A percentile compares a stretch with the other conserved stretches of the same genome.
Evolutionary conservation across 371 early-diverging fungal species (phyloP).

Genomic region (Choanephora cucurbitarum): DNA sequence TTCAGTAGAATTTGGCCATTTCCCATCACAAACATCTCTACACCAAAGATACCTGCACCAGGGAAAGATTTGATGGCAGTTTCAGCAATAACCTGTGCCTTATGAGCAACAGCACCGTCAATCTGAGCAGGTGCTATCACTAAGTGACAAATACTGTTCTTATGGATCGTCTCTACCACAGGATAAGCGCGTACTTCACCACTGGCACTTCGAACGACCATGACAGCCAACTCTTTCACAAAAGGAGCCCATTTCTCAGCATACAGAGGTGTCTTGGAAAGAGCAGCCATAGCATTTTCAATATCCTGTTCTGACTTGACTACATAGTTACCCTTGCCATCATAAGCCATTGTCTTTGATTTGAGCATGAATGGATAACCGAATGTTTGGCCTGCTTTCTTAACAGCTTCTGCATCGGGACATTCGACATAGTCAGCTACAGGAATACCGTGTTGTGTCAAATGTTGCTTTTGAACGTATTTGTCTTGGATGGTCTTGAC

Average conservation of each 20-base stretch:
- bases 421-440: conserved; percentile 74
- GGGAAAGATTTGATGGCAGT: conserved; percentile 78
- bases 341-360: conserved; percentile 91
- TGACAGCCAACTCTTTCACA: conserved; percentile 91
- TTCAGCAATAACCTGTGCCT: conserved; percentile 81
- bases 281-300: conserved; percentile 57
- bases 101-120: conserved; percentile 68
- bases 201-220: conserved; percentile 87
- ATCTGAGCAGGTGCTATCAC: conserved; percentile 96
- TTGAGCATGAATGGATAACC: conserved; percentile 96
- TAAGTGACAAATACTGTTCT: conserved; percentile 91
- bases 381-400: conserved; percentile 60
- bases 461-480: conserved; percentile 82
- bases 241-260: conserved; percentile 95
- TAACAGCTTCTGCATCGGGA: conserved; percentile 49
- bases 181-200: conserved; percentile 87
- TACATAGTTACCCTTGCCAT: conserved; percentile 92
- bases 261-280: conserved; percentile 68
- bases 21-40: conserved; percentile 93
- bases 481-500: conserved; percentile 94
- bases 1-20: conserved; percentile 86
- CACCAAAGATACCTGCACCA: conserved; percentile 94
- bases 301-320: conserved; percentile 70
- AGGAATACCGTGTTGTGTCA: conserved; percentile 64
- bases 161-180: conserved; percentile 94